These are phyloP conservation scores for Singerocomus rubriflavus DNA, from an alignment of 1,284 basidiomycete genomes.

Conservation along the genomic window DNA sequence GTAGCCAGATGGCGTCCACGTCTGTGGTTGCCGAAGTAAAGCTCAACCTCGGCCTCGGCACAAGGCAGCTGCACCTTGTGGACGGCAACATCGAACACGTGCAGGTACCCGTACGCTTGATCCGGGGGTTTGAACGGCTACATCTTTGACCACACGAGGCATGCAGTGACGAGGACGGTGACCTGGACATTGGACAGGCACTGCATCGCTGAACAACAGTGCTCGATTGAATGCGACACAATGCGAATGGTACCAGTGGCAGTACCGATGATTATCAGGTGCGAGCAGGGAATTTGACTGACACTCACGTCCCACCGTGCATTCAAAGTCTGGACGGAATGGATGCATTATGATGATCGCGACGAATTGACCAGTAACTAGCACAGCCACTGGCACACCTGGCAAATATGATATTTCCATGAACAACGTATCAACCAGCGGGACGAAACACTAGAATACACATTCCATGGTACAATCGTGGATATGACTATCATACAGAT, in stretches of 20 bases:
- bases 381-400: too few species aligned
- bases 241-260: not conserved
- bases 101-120: constrained; percentile 13
- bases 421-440: not conserved
- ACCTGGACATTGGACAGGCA: not conserved
- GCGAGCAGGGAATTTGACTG: not conserved
- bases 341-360: too few species aligned
- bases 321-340: not conserved
- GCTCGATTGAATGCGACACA: not conserved
- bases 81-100: constrained; percentile 14
- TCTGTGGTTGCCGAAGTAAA: constrained; percentile 18
- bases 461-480: constrained; percentile 2
- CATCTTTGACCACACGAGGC: constrained; percentile 22
- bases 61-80: constrained; percentile 15
- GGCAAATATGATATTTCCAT: too few species aligned
- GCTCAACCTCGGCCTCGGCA: constrained; percentile 12
- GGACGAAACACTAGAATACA: constrained; percentile 9
- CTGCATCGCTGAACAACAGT: not conserved
- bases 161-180: constrained; percentile 1
- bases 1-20: constrained; percentile 8
- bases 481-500: constrained; percentile 13
- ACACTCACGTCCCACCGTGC: not conserved
- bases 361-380: too few species aligned
- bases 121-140: constrained; percentile 16
- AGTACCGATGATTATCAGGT: not conserved